A percentile compares a stretch with the other conserved stretches of the same genome.
Conservation (phyloP, 2,329 filamentous ascomycete genomes). For the Fusarium phyllophilum region DNA sequence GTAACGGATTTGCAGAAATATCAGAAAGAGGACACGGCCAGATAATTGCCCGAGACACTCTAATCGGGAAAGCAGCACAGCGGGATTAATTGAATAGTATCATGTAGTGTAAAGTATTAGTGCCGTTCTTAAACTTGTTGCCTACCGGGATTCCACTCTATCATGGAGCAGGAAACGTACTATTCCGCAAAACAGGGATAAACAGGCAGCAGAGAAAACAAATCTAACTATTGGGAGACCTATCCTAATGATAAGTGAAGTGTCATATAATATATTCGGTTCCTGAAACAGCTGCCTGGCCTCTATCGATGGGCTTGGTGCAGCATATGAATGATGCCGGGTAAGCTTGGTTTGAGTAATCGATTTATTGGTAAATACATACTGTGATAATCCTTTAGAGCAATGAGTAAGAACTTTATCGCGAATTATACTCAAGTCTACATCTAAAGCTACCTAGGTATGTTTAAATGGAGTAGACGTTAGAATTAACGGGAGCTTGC, state of each 20-base stretch:
- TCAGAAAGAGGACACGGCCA: not conserved
- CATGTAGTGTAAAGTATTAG: not conserved
- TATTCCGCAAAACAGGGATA: not conserved
- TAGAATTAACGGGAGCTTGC: not conserved
- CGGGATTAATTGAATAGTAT: not conserved
- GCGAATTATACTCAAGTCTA: not conserved
- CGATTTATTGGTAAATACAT: not conserved
- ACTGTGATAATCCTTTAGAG: too few relatives aligned
- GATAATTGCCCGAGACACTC: too few relatives aligned
- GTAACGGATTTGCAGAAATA: not conserved
- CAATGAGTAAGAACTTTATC: not conserved
- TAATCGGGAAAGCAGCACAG: not conserved
- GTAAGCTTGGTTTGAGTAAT: not conserved
- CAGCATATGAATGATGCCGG: not conserved
- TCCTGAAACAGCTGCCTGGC: conserved; percentile 3
- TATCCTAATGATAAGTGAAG: not conserved
- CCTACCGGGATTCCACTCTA: not conserved
- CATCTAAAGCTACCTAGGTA: too few relatives aligned
- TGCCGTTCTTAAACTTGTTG: not conserved
- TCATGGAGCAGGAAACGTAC: not conserved
- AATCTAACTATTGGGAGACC: not conserved
- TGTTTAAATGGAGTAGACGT: not conserved
- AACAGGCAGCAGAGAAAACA: conserved; percentile 11
- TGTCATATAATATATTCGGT: not conserved
- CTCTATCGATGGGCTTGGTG: not conserved